Evolutionary conservation across 306 rosid species (phyloP), one percentile per base, ranked within the genome.

Genomic region (Vigna reflexopilosa): DNA sequence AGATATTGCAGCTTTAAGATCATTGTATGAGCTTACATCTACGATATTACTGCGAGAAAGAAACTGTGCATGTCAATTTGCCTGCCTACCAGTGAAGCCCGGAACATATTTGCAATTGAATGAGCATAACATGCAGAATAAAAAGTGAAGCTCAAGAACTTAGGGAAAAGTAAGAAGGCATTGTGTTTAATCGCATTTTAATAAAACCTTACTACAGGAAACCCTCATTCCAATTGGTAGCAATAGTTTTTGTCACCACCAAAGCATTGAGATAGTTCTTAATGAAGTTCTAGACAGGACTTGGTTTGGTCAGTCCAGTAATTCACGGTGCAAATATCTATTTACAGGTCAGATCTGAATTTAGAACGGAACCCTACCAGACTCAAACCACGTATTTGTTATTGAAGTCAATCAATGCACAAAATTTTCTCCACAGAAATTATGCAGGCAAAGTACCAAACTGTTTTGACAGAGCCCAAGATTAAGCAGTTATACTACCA

Each of bases 1-100:
- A 36, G 95, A 84, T 77, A 95, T 89, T 45, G 93, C 98, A 12
- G 40, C 87, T 89, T 93, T 92, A 82, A 95, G 99, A 80, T 95
- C 99, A 80, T 88, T 86, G 38, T 95, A 95, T 45, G 98, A 86
- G 76, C 83, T 88, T 56, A 95, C 98, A 83, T 95, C 97, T 54
- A 95, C 87, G 69, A 93, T 88, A 77, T 93, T 92, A 76, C 99
- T 95, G 96, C 88, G 85, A 80, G 73, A 75, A 48, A 54, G 47
- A 76, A 0, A 58, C 15, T 5, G 17, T 13, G 44, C 68, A 62
- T 47, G 51, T 80, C 70, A 71, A 79, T 76, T 50, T 57, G 77
- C 50, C 48, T 55, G 52, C 48, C 56, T 79, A 64, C 36, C 1
- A 19, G n/a, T 64, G 42, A 72, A 61, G 72, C n/a, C 69, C 68